Evolutionary conservation across 495 filamentous ascomycete genomes (phyloP), one percentile per base, ranked within the genome.

Genomic region (Sphaerosporella brunnea): DNA sequence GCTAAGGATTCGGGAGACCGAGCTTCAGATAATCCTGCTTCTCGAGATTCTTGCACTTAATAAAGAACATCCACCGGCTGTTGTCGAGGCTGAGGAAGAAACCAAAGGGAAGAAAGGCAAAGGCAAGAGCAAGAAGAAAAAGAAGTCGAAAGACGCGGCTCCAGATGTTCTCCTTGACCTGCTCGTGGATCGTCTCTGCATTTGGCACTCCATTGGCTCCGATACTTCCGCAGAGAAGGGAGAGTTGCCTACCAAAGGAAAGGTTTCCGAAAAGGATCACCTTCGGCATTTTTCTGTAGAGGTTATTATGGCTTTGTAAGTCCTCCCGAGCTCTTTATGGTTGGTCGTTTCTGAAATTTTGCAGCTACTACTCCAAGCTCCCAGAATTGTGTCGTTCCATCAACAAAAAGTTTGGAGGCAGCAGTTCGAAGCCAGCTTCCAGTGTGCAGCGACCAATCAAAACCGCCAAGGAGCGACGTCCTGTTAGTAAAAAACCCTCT

Each of bases 221-320:
- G 75, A 75, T 21, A 67, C 69, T 34, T 53, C 64, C 35, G 74
- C 72, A 37, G 66, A 67, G 21, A 60, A 70, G 25, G 70, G 73
- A 30, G 73, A 78, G 51, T 63, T 68, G 9, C 63, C 68, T 39
- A 25, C 49, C 2, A 49, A 51, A 3, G 50, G 58, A 19, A 63
- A 62, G 18, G 62, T 63, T 8, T 55, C 51, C 7, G 66, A 71
- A 36, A 70, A 66, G 24, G 75, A 80, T 56, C 69, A 73, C 15
- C 65, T 84, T 23, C 69, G 69, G 40, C 71, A 86, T 59, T 97
- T 95, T 56, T 96, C 85, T 61, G 73, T 86, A 1, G 88, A 96
- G 62, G 84, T 97, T 43, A 78, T 97, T 55, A 66, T 92, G 32
- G 88, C 90, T 37, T 96, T 97, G 77, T 82, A 69, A 73, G 74